Base-by-base conservation (phyloP, 2,329 filamentous ascomycete species). In the Cryphonectria japonica region DNA sequence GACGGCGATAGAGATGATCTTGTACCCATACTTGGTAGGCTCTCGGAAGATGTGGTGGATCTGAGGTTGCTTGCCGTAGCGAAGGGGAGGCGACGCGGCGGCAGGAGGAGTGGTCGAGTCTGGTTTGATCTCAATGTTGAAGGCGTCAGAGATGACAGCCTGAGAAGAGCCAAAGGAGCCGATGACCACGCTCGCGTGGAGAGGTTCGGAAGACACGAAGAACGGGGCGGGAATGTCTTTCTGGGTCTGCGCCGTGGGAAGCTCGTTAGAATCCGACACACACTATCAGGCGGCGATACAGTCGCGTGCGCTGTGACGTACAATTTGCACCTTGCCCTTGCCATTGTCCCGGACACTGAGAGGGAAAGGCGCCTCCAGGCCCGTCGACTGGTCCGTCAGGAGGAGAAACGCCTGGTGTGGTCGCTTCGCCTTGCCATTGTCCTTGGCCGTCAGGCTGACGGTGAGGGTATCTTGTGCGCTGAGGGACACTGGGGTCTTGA, bases 341-440 rank as follows among this genome's bases (percentile, higher is more conserved):
- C 96, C 96, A 77, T 87, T 94, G 13, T 96, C 93, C 84, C 97
- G 97, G 64, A 97, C 84, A 14, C 84, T 91, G 76, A 99, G 86
- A 1, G 94, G 90, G 77, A 95, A 97, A 0, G 95, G 94, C 34
- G 94, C 91, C 81, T 98, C 95, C 63, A 99, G 85, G 50, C 93
- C 93, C 14, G 90, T 91, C 16, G 86, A 83, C 14, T 87, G 84
- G 76, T 98, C 94, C 76, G 89, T 91, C 71, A 99, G 82, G 22
- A 96, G 86, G 68, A 99, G 86, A 84, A 98, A 98, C 7, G 94
- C 94, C 83, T 99, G 96, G 82, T 99, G 96, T 76, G 96, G 94
- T 75, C 93, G 90, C 86, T 94, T 95, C 63, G 89, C 87, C 76
- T 90, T 91, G 82, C 90, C 90, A 78, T 88, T 91, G 78, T 97